Base-by-base conservation (phyloP, 495 filamentous ascomycete genomes). In the Penicillium bialowiezense region DNA sequence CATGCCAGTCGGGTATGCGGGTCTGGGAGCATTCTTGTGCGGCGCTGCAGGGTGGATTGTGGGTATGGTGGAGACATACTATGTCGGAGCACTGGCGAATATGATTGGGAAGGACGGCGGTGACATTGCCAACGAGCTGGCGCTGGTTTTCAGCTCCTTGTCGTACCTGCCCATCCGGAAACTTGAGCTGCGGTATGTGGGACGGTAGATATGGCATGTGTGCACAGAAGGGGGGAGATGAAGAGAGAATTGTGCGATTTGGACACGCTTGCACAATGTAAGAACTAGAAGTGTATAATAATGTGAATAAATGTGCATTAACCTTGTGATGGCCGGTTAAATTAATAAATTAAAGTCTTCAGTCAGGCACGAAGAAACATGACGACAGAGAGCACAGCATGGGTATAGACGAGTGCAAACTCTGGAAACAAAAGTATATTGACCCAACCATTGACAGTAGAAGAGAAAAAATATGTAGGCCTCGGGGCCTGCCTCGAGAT, bases 11-110 rank as follows among this genome's bases (percentile, higher is more conserved):
- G 68, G 66, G 2, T 51, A 62, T 15, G 69, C 51, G 13, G 69
- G 56, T 0, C 40, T 60, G 0, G 51, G 51, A 1, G 61, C 69
- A 21, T 70, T 72, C 51, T 50, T 65, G 9, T 59, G 58, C 32
- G 69, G 69, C 18, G 55, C 59, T 3, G 64, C 59, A 2, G 65
- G 58, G 13, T 71, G 67, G 65, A 60, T 64, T 48, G 54, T 72
- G 48, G 69, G 61, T 23, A 74, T 72, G 65, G 59, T 51, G 26
- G 65, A 71, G 50, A 74, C 68, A 9, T 69, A 60, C 48, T 70
- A 67, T 50, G 44, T 68, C 17, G 67, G 58, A 0, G 54, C 44
- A 18, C 40, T 67, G 18, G 64, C 62, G 5, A 42, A 35, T 2
- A 45, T 52, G 48, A 63, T 69, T 34, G 62, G 59, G 3, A 36